These are phyloP conservation scores for Dalbergia cochinchinensis DNA, from an alignment of 306 rosid genomes.

Conservation along the genomic window DNA sequence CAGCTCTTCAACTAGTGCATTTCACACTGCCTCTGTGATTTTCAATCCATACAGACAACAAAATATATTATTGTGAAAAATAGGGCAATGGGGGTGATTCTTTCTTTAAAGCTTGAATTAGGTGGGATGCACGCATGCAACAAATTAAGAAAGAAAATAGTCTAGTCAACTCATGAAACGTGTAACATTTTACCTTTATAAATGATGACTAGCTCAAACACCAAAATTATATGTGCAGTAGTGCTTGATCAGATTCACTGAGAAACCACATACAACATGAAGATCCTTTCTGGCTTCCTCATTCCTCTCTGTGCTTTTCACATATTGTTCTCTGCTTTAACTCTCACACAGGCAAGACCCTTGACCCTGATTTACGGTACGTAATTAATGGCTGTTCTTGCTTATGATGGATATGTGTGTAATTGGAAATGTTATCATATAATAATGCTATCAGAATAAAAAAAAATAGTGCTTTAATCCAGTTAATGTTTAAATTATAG, in stretches of 20 bases:
- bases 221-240: no score
- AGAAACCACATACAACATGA: neutral
- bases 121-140: neutral
- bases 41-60: neutral
- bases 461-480: no score
- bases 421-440: no score
- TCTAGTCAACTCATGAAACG: no score
- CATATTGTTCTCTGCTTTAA: neutral
- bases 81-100: neutral
- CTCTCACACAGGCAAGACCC: constrained; percentile 1
- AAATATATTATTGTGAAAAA: neutral
- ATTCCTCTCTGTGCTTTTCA: constrained; percentile 6
- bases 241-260: no score
- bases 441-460: no score
- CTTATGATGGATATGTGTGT: no score
- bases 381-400: neutral
- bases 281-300: constrained; percentile 12
- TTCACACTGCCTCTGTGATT: neutral
- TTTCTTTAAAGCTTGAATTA: neutral
- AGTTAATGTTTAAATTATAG: no score
- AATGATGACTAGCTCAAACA: no score
- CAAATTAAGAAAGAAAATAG: no score
- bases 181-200: no score
- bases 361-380: neutral
- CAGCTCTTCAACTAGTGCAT: neutral